These are phyloP conservation scores for Jacaranda mimosifolia DNA, from an alignment of 257 asterid species.

Conservation along the genomic window DNA sequence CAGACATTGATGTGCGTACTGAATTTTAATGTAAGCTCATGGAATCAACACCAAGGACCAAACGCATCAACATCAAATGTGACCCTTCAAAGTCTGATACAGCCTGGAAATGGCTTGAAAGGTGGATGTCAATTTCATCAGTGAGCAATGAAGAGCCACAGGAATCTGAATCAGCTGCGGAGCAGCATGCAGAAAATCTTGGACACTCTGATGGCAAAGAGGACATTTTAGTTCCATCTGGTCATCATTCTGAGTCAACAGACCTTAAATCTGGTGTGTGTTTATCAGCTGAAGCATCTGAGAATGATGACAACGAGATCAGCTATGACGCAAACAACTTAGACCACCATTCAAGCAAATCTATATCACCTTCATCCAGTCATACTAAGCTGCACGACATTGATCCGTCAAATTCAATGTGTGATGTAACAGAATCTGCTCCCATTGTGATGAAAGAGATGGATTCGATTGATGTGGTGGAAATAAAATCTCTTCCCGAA, in stretches of 20 bases:
- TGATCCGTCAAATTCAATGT: constrained; percentile 41
- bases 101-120: constrained; percentile 95
- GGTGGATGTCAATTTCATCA: constrained; percentile 88
- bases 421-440: constrained; percentile 44
- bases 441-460: constrained; percentile 42
- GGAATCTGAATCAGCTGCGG: constrained; percentile 40
- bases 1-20: constrained; percentile 35
- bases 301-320: constrained; percentile 33
- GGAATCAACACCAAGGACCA: constrained; percentile 72
- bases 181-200: constrained; percentile 34
- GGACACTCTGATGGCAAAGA: constrained; percentile 39
- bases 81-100: constrained; percentile 87
- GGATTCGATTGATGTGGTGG: constrained; percentile 43
- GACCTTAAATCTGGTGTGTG: constrained; percentile 32
- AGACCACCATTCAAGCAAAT: constrained; percentile 34
- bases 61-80: constrained; percentile 79
- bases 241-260: constrained; percentile 34
- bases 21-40: constrained; percentile 64
- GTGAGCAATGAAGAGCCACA: constrained; percentile 49
- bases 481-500: constrained; percentile 40
- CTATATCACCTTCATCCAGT: constrained; percentile 35
- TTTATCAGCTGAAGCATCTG: constrained; percentile 37
- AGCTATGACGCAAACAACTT: constrained; percentile 23
- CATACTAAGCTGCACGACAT: constrained; percentile 38
- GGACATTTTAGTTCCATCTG: constrained; percentile 38